Conservation (phyloP, 805 yeast species). For the Myxozyma nipponensis region DNA sequence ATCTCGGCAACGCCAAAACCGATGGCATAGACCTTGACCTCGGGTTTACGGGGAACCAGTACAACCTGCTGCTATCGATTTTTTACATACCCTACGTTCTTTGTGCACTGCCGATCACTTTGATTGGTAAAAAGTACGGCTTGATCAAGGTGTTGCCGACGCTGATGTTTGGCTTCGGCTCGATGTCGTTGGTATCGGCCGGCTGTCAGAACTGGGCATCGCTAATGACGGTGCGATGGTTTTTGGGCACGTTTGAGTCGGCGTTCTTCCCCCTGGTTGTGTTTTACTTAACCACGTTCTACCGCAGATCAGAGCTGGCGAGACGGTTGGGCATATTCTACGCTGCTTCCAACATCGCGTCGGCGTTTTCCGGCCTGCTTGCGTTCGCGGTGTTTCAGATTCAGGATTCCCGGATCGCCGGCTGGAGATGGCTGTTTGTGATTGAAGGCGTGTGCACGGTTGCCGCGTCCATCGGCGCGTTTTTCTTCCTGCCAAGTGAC, state of each 20-base stretch:
- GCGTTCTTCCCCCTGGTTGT: constrained; percentile 39
- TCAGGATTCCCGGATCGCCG: constrained; percentile 38
- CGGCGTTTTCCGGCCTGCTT: constrained; percentile 58
- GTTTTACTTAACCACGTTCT: constrained; percentile 47
- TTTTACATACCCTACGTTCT: constrained; percentile 47
- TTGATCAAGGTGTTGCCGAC: constrained; percentile 46
- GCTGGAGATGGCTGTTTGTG: constrained; percentile 49
- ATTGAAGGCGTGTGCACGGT: constrained; percentile 46
- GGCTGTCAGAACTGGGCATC: constrained; percentile 45
- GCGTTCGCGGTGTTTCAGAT: constrained; percentile 51
- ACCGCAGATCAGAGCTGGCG: constrained; percentile 49
- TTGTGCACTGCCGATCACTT: constrained; percentile 45
- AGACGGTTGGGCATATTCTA: constrained; percentile 48
- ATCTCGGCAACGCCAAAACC: constrained; percentile 50
- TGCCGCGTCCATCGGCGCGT: constrained; percentile 31
- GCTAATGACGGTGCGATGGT: constrained; percentile 46
- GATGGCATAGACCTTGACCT: constrained; percentile 45
- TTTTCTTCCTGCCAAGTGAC: constrained; percentile 40
- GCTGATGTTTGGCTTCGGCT: constrained; percentile 46
- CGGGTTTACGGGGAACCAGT: constrained; percentile 42
- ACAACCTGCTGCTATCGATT: constrained; percentile 47
- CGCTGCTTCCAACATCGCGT: constrained; percentile 51
- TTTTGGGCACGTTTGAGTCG: constrained; percentile 52
- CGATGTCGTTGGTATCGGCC: constrained; percentile 40
- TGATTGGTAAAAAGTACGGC: constrained; percentile 42